Percentiles rank a stretch among this genome's conserved stretches.
These are phyloP conservation scores for Cornus controversa DNA, from an alignment of 148 eudicot genomes.

Conservation along the genomic window DNA sequence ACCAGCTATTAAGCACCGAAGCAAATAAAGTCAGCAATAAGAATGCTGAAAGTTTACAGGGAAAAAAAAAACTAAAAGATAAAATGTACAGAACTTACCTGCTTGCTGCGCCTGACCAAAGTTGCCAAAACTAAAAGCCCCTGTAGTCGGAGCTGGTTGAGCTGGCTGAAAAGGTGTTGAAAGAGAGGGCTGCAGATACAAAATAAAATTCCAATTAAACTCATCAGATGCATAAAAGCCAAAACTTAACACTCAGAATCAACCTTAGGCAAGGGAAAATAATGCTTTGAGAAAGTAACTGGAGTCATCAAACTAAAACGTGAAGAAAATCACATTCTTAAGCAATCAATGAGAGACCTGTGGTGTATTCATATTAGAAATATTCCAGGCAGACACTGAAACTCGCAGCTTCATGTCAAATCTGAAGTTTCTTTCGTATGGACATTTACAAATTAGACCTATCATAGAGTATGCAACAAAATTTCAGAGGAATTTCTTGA, in stretches of 20 bases:
- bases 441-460: too few species aligned
- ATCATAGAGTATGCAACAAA: too few species aligned
- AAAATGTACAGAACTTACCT: slow-evolving; percentile 31
- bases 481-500: neutral
- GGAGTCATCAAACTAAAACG: neutral
- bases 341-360: neutral
- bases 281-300: neutral
- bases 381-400: too few species aligned
- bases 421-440: neutral
- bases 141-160: slow-evolving; percentile 54
- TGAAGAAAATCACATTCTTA: neutral
- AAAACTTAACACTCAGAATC: neutral
- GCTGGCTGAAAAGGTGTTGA: slow-evolving; percentile 62
- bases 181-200: slow-evolving; percentile 62
- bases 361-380: neutral
- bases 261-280: too few species aligned
- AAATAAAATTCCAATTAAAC: slow-evolving; percentile 1
- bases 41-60: slow-evolving; percentile 3
- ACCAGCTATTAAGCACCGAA: slow-evolving; percentile 35
- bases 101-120: slow-evolving; percentile 73
- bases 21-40: slow-evolving; percentile 3
- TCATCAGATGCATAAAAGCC: neutral
- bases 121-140: slow-evolving; percentile 58
- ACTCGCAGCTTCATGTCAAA: neutral
- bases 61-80: slow-evolving; percentile 1